Conservation (phyloP, 805 yeast species). For the Soucietia sequanensis region DNA sequence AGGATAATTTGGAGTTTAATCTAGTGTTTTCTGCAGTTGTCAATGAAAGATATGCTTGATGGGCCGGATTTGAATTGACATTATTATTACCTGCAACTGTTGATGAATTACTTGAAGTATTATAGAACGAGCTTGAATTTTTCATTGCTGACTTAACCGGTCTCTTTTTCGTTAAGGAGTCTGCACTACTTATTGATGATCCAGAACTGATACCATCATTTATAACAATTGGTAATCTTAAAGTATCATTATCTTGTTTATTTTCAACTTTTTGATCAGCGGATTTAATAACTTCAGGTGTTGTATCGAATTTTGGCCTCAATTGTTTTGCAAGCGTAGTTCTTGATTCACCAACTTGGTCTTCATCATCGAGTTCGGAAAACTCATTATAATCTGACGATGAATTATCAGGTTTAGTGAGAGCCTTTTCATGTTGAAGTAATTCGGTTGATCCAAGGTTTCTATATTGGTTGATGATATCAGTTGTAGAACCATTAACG, state of each 20-base stretch:
- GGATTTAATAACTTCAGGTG: constrained; percentile 25
- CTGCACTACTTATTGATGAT: constrained; percentile 30
- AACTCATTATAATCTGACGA: constrained; percentile 5
- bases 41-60: constrained; percentile 61
- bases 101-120: constrained; percentile 7
- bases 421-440: constrained; percentile 6
- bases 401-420: constrained; percentile 4
- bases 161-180: constrained; percentile 20
- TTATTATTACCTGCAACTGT: constrained; percentile 7
- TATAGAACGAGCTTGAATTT: constrained; percentile 24
- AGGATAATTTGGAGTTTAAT: constrained; percentile 59
- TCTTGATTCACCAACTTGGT: constrained; percentile 19
- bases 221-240: constrained; percentile 11
- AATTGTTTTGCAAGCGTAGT: constrained; percentile 19
- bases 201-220: constrained; percentile 19
- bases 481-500: constrained; percentile 5
- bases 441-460: constrained; percentile 20
- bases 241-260: constrained; percentile 8
- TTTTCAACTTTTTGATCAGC: background rate
- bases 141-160: constrained; percentile 58
- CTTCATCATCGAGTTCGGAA: no score
- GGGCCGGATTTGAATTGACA: constrained; percentile 43
- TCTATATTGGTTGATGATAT: constrained; percentile 18
- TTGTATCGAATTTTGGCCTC: constrained; percentile 31
- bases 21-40: constrained; percentile 81